Evolutionary conservation across 306 rosid species (phyloP), one percentile per base, ranked within the genome.

Genomic region (Datisca glomerata): DNA sequence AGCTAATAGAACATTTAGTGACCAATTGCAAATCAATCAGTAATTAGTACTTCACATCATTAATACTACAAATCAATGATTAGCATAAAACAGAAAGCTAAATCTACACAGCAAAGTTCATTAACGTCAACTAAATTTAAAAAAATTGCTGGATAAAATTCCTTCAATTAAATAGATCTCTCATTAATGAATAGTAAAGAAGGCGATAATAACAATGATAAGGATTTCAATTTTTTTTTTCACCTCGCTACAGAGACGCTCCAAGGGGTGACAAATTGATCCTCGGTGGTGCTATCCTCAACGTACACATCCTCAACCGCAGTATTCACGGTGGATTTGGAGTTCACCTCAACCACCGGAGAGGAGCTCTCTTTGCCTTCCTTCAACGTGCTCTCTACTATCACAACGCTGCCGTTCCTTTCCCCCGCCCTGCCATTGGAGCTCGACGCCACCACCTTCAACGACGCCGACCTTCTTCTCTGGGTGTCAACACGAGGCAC

Each of bases 261-360:
- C 97, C 97, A 89, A 7, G 97, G 97, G 5, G 97, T 89, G 50
- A 89, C 63, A 37, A 40, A 12, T 55, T 72, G 86, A 23, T 83
- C 95, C 66, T 80, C 86, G 8, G 86, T 67, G 65, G 93, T 93
- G 24, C 41, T 57, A 43, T 79, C 93, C 22, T 82, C 87, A 18
- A 75, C 81, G 19, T 79, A 79, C 14, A 61, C 79, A 7, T 87
- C 94, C 29, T 24, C 57, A 54, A 68, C 93, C 52, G 89, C 93
- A 39, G 79, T 72, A 13, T 27, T 59, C 13, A 58, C 55, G 50
- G 59, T 59, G 1, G 72, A 32, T 28, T 59, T 41, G 8, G 53
- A 28, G n/a, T 74, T 55, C 47, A 61, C 55, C 53, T 71, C 82
- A 3, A 48, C 56, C 50, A 55, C 76, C 45, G 69, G 32, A 44